Evolutionary conservation across 2,329 filamentous ascomycete species (phyloP).

Genomic region (Calonectria pteridis): DNA sequence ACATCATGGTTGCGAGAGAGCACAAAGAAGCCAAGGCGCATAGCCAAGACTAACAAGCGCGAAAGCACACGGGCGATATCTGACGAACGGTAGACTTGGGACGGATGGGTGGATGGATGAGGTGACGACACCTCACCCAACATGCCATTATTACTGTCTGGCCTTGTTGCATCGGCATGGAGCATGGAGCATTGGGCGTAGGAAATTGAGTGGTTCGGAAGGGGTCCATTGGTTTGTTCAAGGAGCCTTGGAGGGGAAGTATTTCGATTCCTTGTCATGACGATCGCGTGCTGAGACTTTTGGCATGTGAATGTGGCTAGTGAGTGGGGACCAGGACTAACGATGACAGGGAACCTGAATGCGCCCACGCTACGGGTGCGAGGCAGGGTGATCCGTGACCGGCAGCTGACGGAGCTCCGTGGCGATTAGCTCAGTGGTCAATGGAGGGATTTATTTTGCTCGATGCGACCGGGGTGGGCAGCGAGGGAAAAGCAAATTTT

Average conservation of each 20-base stretch:
- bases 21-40: constrained; percentile 20
- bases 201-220: constrained; percentile 20
- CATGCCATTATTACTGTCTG: constrained; percentile 29
- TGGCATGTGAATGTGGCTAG: constrained; percentile 52
- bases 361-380: constrained; percentile 20
- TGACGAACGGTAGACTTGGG: constrained; percentile 10
- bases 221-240: constrained; percentile 17
- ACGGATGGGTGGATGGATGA: constrained; percentile 32
- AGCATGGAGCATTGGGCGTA: constrained; percentile 16
- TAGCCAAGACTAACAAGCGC: background rate
- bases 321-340: constrained; percentile 28
- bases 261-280: constrained; percentile 24
- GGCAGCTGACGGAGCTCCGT: constrained; percentile 16
- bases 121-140: constrained; percentile 31
- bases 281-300: constrained; percentile 21
- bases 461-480: background rate
- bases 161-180: constrained; percentile 26
- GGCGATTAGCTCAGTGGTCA: constrained; percentile 3
- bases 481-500: background rate
- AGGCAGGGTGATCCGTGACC: constrained; percentile 8
- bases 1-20: constrained; percentile 11
- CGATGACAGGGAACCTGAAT: constrained; percentile 30
- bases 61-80: background rate
- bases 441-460: constrained; percentile 4
- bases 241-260: constrained; percentile 28